Conservation (phyloP, 805 yeast species). For the Ascoidea asiatica region DNA sequence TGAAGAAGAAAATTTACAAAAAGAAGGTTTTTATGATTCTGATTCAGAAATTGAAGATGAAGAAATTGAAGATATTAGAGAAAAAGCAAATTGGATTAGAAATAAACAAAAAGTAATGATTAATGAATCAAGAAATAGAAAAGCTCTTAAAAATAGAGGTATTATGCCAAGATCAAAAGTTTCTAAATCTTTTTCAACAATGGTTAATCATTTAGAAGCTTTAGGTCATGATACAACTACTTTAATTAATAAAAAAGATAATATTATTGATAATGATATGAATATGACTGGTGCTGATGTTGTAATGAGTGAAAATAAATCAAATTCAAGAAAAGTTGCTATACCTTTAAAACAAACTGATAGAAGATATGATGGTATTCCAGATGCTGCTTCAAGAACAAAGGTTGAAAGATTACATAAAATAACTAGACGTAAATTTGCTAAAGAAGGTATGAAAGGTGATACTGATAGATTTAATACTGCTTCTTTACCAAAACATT, state of each 20-base stretch:
- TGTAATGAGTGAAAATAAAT: slow-evolving; percentile 41
- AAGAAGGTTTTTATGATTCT: slow-evolving; percentile 91
- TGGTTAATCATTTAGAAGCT: slow-evolving; percentile 82
- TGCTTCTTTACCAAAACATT: slow-evolving; percentile 82
- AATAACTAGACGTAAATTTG: slow-evolving; percentile 86
- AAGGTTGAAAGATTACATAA: slow-evolving; percentile 82
- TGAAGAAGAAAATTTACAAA: slow-evolving; percentile 89
- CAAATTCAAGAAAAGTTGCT: slow-evolving; percentile 25
- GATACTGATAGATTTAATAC: slow-evolving; percentile 90
- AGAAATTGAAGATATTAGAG: slow-evolving; percentile 54
- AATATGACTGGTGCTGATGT: slow-evolving; percentile 67
- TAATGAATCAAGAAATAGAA: slow-evolving; percentile 75
- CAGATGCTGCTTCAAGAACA: slow-evolving; percentile 65
- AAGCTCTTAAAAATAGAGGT: slow-evolving; percentile 75
- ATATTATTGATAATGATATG: slow-evolving; percentile 22
- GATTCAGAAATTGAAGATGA: slow-evolving; percentile 63
- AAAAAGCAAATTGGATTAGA: slow-evolving; percentile 92
- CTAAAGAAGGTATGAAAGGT: slow-evolving; percentile 84
- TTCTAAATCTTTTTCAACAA: slow-evolving; percentile 55
- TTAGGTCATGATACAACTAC: slow-evolving; percentile 79
- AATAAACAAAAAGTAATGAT: slow-evolving; percentile 90
- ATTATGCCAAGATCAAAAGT: slow-evolving; percentile 84
- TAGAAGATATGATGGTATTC: slow-evolving; percentile 76
- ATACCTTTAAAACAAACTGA: slow-evolving; percentile 52
- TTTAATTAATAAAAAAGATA: slow-evolving; percentile 38